Evolutionary conservation across 2,329 filamentous ascomycete genomes (phyloP).

Genomic region (Alternaria gansuensis): DNA sequence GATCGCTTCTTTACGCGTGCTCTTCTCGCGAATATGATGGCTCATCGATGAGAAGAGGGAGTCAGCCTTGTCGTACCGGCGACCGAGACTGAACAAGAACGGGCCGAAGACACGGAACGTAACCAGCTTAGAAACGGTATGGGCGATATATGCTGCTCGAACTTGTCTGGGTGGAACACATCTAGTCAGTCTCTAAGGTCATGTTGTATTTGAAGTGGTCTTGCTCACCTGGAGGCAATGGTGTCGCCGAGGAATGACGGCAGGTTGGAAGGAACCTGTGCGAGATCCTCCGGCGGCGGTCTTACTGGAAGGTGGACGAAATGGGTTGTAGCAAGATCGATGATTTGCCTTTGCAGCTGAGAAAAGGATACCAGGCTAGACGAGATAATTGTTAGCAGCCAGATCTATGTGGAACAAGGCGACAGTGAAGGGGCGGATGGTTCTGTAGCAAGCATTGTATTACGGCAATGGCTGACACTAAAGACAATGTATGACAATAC

Average conservation of each 20-base stretch:
- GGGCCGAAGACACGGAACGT: constrained; percentile 66
- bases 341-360: constrained; percentile 61
- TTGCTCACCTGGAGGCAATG: constrained; percentile 55
- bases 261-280: constrained; percentile 62
- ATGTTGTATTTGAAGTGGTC: background rate
- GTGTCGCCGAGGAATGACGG: constrained; percentile 65
- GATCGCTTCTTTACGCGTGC: constrained; percentile 64
- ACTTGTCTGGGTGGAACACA: constrained; percentile 52
- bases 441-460: constrained; percentile 12
- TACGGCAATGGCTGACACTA: constrained; percentile 20
- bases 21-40: constrained; percentile 65
- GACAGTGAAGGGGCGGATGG: background rate
- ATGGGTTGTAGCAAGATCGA: constrained; percentile 62
- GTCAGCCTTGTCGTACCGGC: constrained; percentile 65
- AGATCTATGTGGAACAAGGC: constrained; percentile 1
- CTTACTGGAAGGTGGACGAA: constrained; percentile 62
- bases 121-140: constrained; percentile 65
- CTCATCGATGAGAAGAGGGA: constrained; percentile 64
- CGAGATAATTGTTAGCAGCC: constrained; percentile 13
- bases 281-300: constrained; percentile 60
- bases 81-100: constrained; percentile 65
- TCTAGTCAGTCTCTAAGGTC: constrained; percentile 8
- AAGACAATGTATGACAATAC: constrained; percentile 21
- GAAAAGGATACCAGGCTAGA: constrained; percentile 62
- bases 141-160: constrained; percentile 63